Evolutionary conservation across 2,329 filamentous ascomycete genomes (phyloP), one percentile per base, ranked within the genome.

Genomic region (Penicillium sp.): DNA sequence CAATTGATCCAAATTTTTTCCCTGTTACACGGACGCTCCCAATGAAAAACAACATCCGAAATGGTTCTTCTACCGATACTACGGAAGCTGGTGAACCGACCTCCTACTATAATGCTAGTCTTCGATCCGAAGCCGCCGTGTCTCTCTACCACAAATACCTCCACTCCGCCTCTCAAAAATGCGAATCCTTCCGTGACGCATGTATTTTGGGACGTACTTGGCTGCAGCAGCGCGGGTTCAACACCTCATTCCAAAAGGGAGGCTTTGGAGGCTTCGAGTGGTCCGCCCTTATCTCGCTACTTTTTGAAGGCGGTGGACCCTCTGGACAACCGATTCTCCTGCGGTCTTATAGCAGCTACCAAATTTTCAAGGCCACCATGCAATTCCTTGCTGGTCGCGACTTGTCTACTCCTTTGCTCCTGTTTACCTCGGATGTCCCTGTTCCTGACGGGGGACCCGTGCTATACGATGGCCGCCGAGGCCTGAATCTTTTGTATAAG

Each of bases 191-290:
- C 76, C 84, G 85, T 61, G 93, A 97, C 75, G 91, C 93, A 9
- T 96, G 92, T 75, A 83, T 96, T 8, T 84, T 99, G 24, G 95
- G 94, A 28, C 88, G 90, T 60, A 86, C 91, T 59, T 99, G 95
- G 95, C 84, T 99, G 44, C 89, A 89, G 68, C 94, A 98, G 78
- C 87, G 94, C 59, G 93, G 93, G 0, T 91, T 97, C 67, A 85
- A 85, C 17, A 86, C 91, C 49, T 81, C 84, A 24, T 78, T 93
- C n/a, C 83, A 86, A 2, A 81, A 84, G 47, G 94, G 95, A 49
- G 95, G 95, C 0, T 97, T 99, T 75, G 95, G 95, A 3, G 88
- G 92, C 68, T 96, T 97, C 67, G 95, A 99, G 75, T 98, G 92
- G 92, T 85, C 91, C 0, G 81, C 87, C n/a, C 80, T 95, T 53